Base-by-base conservation (phyloP, 805 yeast species). In the Candida nitratophila region DNA sequence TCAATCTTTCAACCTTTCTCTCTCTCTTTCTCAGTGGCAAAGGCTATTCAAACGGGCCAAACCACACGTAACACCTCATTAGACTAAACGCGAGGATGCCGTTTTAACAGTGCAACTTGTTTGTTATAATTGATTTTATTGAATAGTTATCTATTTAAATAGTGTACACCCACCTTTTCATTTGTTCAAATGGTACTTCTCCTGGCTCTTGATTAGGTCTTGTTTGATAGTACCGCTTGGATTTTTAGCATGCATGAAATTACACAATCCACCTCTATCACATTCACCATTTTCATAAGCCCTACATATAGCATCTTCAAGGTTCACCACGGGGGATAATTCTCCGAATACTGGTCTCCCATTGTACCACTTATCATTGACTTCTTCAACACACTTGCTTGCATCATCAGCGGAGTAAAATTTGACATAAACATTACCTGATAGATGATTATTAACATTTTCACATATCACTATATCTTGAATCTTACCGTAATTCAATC, bases 321-420 rank as follows among this genome's bases (percentile, higher is more conserved):
- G 77, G 55, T 74, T 79, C 3, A 73, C 63, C 17, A 86, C 90
- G 14, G 96, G 93, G 21, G 87, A 76, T 24, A 86, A 67, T 54
- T 86, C 93, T 55, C 87, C 79, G 59, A 79, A 84, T 0, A 90
- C 78, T 0, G 97, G 98, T 44, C 81, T 65, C 9, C 77, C 79
- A 44, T 79, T 77, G 58, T 78, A 90, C 97, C 97, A 90, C 45
- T 93, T 74, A 29, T 79, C 73, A 56, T 86, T 87, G 55, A 89
- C 76, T 44, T 66, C 68, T 39, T 75, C 72, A 31, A 76, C 70
- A 3, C 89, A 90, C 40, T 60, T 62, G 31, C 65, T 66, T 0
- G 96, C 96, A 26, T 74, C 77, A 4, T 69, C 71, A 19, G 73
- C 74, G 22, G 69, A 62, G 29, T 65, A 58, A 59, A 79, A 90